Evolutionary conservation across 805 yeast genomes (phyloP).

Genomic region (Middelhovenomyces tepae): DNA sequence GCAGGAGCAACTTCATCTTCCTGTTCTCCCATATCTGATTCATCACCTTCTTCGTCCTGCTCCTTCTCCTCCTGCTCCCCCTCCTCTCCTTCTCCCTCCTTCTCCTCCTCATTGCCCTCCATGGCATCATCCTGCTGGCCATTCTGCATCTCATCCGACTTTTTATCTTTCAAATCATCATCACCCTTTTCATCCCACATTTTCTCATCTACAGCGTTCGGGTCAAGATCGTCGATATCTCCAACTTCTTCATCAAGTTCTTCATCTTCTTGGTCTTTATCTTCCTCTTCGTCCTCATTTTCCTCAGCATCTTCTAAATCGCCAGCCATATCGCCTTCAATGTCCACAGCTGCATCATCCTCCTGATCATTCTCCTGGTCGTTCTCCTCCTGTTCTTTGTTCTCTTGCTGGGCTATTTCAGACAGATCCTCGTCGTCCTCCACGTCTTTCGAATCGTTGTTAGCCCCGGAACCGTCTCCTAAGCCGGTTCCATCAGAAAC

Average conservation of each 20-base stretch:
- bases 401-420: conserved; percentile 63
- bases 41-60: conserved; percentile 31
- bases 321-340: conserved; percentile 97
- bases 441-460: conserved; percentile 70
- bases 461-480: conserved; percentile 89
- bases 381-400: conserved; percentile 55
- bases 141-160: conserved; percentile 56
- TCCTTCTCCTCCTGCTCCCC: conserved; percentile 30
- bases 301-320: conserved; percentile 68
- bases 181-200: conserved; percentile 95
- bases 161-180: conserved; percentile 63
- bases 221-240: conserved; percentile 81
- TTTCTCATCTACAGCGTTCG: conserved; percentile 90
- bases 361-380: conserved; percentile 45
- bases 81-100: conserved; percentile 23
- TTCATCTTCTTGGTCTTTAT: conserved; percentile 49
- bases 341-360: conserved; percentile 82
- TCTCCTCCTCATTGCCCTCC: conserved; percentile 23
- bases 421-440: conserved; percentile 87
- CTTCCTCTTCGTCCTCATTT: conserved; percentile 41
- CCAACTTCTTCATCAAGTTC: conserved; percentile 86
- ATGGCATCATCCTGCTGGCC: conserved; percentile 35
- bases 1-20: conserved; percentile 53
- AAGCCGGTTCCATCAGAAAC: conserved; percentile 81
- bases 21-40: conserved; percentile 40